A percentile compares a stretch with the other conserved stretches of the same genome.
Evolutionary conservation across 2,329 filamentous ascomycete genomes (phyloP).

Genomic region (Diplodia mutila): DNA sequence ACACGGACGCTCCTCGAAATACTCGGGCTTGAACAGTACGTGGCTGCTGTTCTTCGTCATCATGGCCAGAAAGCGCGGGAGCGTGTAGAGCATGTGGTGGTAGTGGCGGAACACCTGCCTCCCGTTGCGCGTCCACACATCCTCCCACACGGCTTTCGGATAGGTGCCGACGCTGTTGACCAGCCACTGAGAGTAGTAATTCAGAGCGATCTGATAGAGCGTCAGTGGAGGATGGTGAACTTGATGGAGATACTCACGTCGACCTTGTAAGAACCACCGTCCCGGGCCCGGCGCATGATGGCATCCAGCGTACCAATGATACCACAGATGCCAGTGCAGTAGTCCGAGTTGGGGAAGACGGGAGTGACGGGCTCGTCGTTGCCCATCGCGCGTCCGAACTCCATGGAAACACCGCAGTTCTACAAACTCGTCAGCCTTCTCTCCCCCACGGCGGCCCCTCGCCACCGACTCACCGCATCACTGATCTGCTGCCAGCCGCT

Average conservation of each 20-base stretch:
- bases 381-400: neutral
- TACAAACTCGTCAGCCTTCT: neutral
- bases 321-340: slow-evolving; percentile 5
- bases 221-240: neutral
- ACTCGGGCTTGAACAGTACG: slow-evolving; percentile 2
- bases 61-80: neutral
- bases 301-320: neutral
- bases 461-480: neutral
- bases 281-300: slow-evolving; percentile 2
- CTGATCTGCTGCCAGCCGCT: slow-evolving; percentile 60
- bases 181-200: slow-evolving; percentile 1
- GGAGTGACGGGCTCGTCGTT: neutral
- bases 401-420: neutral
- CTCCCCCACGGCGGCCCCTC: no score
- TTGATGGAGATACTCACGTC: slow-evolving; percentile 40
- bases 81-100: neutral
- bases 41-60: neutral
- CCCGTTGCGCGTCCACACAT: neutral
- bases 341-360: slow-evolving; percentile 6
- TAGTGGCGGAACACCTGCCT: slow-evolving; percentile 1
- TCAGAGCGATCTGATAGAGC: neutral
- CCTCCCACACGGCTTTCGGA: neutral
- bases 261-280: slow-evolving; percentile 50
- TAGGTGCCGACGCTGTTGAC: slow-evolving; percentile 6
- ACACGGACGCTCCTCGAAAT: neutral